Base-by-base conservation (phyloP, 306 rosid genomes). In the Quercus glauca region DNA sequence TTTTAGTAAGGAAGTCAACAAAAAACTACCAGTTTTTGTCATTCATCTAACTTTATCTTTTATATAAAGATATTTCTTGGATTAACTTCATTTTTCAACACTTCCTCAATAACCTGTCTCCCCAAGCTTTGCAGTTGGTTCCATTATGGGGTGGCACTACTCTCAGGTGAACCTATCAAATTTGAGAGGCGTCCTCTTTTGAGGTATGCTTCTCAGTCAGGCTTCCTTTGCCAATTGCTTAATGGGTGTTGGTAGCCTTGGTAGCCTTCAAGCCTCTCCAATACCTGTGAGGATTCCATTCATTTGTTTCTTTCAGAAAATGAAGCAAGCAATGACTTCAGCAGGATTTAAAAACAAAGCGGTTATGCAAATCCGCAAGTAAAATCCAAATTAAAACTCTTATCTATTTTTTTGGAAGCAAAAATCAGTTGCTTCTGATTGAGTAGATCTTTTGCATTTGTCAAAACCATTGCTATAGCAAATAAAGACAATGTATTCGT, bases 191-290 rank as follows among this genome's bases (percentile, higher is more conserved):
- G 91, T 88, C 92, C 95, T 90, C 92, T 86, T 82, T 82, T 88
- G 94, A 91, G 97, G 92, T 89, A 88, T 87, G 96, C 93, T 88
- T 86, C 96, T 95, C 99, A 90, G 93, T 85, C 81, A 75, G 93
- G 95, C 81, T 84, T 82, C 83, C 88, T 78, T 85, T 83, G 77
- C 83, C 92, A 69, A 67, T 71, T 81, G 83, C 74, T 73, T 69
- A 77, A 69, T 18, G 51, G 89, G 82, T 86, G 68, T 78, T 81
- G 67, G 82, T 70, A 75, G 85, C 86, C 84, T 79, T 81, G 65
- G 82, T 70, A 75, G 85, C 87, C 84, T 83, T 84, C 82, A 75
- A 80, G 73, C 85, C 86, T 83, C 75, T 69, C 82, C 75, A 67
- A 74, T 76, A 74, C 52, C 41, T 70, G 82, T 75, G 78, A 73